Conservation (phyloP, 805 yeast species). For the Candida stauntonica region DNA sequence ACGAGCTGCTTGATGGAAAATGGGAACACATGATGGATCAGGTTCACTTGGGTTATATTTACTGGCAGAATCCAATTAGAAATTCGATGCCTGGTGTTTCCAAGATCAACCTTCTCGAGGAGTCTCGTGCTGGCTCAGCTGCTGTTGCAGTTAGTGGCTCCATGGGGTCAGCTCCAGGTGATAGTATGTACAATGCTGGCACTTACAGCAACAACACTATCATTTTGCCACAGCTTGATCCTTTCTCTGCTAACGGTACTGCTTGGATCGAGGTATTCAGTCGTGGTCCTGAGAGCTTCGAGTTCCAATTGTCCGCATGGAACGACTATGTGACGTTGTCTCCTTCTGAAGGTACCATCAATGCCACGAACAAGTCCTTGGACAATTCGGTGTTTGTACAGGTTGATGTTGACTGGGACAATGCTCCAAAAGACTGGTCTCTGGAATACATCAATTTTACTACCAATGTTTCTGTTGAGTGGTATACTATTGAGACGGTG, state of each 20-base stretch:
- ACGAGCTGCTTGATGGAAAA: slow-evolving; percentile 10
- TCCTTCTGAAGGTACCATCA: slow-evolving; percentile 8
- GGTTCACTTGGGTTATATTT: slow-evolving; percentile 9
- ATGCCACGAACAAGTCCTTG: slow-evolving; percentile 7
- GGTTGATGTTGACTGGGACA: slow-evolving; percentile 13
- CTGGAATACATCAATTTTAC: slow-evolving; percentile 14
- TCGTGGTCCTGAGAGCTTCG: slow-evolving; percentile 11
- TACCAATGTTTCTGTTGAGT: slow-evolving; percentile 8
- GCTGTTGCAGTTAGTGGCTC: slow-evolving; percentile 6
- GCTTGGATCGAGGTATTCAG: slow-evolving; percentile 12
- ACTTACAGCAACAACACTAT: slow-evolving; percentile 12
- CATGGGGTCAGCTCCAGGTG: slow-evolving; percentile 12
- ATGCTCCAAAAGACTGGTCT: slow-evolving; percentile 11
- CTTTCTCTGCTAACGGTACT: slow-evolving; percentile 6
- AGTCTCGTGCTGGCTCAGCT: slow-evolving; percentile 13
- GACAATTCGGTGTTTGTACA: slow-evolving; percentile 8
- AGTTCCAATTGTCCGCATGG: slow-evolving; percentile 11
- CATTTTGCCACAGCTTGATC: slow-evolving; percentile 9
- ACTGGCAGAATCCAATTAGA: slow-evolving; percentile 15
- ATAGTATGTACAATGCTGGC: slow-evolving; percentile 6
- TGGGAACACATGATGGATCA: slow-evolving; percentile 16
- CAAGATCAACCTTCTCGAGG: slow-evolving; percentile 1
- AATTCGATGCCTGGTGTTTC: slow-evolving; percentile 9
- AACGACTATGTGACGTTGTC: slow-evolving; percentile 8
- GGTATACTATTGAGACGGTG: slow-evolving; percentile 5